Base-by-base conservation (phyloP, 306 rosid genomes). In the Inga oerstediana region DNA sequence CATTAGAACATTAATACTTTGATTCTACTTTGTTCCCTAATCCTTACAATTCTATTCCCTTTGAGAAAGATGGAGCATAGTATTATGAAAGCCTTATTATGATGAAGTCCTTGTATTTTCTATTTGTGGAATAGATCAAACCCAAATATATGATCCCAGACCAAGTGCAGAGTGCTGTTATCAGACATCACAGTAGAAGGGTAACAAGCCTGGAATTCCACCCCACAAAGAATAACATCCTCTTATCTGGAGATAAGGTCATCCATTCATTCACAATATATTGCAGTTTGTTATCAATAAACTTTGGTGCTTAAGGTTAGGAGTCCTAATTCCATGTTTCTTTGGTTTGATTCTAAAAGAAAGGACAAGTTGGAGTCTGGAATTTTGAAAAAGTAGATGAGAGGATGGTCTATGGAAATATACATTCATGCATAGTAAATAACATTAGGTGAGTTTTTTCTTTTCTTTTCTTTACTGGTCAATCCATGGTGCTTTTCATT, bases 291-390 rank as follows among this genome's bases (percentile, higher is more conserved):
- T 72, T 51, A 58, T 75, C 69, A 24, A 11, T 52, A 79, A 45
- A 34, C 65, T 43, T 54, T 69, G 73, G 48, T 51, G 79, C 82
- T 66, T 68, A 56, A 22, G 80, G 11, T 66, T 64, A 49, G 20
- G 76, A 13, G 30, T 81, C 72, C 70, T 83, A 78, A 75, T 77
- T 74, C 49, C 39, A 59, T 81, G 35, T 71, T 74, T 27, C 27
- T 16, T 14, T 83, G 84, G 51, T 81, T 77, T 83, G 61, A 77
- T 80, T 64, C 35, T 77, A 74, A 88, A 84, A 95, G 98, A 95
- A 92, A 93, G 98, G 98, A 78, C 98, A 95, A 89, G 87, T 95
- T 89, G 98, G 98, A 88, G 92, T 95, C 48, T 95, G 98, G 98
- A 97, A 95, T 86, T 95, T 88, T 71, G 89, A 17, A 66, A 93